These are phyloP conservation scores for Malassezia globosa DNA, from an alignment of 1,284 basidiomycete species.

Conservation along the genomic window DNA sequence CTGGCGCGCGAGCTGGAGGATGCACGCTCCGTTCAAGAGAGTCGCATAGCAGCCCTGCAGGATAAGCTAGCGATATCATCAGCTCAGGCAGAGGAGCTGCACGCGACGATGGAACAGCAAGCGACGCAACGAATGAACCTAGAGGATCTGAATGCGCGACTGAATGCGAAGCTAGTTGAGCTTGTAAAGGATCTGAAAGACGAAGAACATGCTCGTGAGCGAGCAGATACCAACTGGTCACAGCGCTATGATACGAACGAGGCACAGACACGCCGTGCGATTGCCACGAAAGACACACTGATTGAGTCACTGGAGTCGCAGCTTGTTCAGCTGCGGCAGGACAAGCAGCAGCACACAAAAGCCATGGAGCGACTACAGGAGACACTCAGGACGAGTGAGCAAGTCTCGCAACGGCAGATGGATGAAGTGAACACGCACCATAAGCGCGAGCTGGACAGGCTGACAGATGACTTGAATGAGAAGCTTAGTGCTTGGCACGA, in stretches of 20 bases:
- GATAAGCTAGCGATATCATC: slow-evolving; percentile 7
- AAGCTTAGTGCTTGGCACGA: slow-evolving; percentile 63
- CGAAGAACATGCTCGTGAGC: slow-evolving; percentile 48
- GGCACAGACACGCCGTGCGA: slow-evolving; percentile 24
- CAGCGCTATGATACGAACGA: slow-evolving; percentile 43
- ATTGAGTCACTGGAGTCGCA: slow-evolving; percentile 32
- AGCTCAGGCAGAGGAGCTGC: slow-evolving; percentile 6
- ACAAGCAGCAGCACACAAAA: slow-evolving; percentile 23
- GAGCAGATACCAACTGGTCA: slow-evolving; percentile 48
- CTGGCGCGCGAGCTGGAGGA: slow-evolving; percentile 59
- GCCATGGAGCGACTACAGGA: slow-evolving; percentile 53
- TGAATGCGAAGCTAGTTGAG: slow-evolving; percentile 40
- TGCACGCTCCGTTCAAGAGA: slow-evolving; percentile 41
- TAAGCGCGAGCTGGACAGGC: slow-evolving; percentile 19
- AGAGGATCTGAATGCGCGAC: slow-evolving; percentile 28
- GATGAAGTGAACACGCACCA: slow-evolving; percentile 8
- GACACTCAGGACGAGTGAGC: slow-evolving; percentile 55
- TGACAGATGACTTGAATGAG: slow-evolving; percentile 78
- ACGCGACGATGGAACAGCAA: slow-evolving; percentile 3
- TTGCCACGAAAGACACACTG: slow-evolving; percentile 34
- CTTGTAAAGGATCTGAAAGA: slow-evolving; percentile 48
- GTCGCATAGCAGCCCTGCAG: slow-evolving; percentile 25
- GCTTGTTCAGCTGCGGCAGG: slow-evolving; percentile 26
- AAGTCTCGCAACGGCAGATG: slow-evolving; percentile 60
- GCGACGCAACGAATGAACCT: slow-evolving; percentile 10